Conservation (phyloP, 768 basidiomycete genomes). For the Russula dissimulans region DNA sequence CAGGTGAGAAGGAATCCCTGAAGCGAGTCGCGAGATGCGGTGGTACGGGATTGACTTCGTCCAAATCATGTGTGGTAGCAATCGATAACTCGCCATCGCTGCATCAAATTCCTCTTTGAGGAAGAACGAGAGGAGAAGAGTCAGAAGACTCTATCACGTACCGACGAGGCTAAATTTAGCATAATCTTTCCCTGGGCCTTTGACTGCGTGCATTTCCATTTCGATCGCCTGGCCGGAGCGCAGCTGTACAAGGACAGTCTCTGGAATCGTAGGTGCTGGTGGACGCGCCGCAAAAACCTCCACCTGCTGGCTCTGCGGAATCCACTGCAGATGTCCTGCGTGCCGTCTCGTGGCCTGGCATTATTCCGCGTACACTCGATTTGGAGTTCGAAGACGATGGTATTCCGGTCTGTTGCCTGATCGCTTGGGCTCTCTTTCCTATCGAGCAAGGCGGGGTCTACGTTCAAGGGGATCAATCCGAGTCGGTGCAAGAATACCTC, state of each 20-base stretch:
- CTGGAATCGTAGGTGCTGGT: constrained; percentile 61
- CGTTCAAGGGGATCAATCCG: constrained; percentile 80
- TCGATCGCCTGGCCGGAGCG: constrained; percentile 84
- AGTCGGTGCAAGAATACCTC: constrained; percentile 90
- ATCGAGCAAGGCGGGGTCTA: constrained; percentile 72
- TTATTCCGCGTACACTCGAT: constrained; percentile 57
- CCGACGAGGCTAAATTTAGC: constrained; percentile 96
- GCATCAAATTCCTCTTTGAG: background rate
- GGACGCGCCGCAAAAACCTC: constrained; percentile 42
- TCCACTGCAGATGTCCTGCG: constrained; percentile 64
- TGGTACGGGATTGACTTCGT: constrained; percentile 66
- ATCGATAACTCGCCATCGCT: constrained; percentile 95
- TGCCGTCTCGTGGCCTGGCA: constrained; percentile 41
- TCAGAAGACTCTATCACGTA: constrained; percentile 27
- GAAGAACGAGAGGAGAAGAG: background rate
- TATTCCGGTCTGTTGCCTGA: constrained; percentile 78
- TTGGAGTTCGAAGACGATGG: constrained; percentile 72
- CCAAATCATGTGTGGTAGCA: constrained; percentile 74
- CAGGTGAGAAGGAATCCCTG: constrained; percentile 77
- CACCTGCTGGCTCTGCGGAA: constrained; percentile 73
- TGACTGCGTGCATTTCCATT: constrained; percentile 83
- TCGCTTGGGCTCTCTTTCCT: constrained; percentile 43
- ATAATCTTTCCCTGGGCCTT: constrained; percentile 88
- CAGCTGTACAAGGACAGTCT: constrained; percentile 87
- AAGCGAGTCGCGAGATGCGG: constrained; percentile 74